These are phyloP conservation scores for Sporothrix luriei DNA, from an alignment of 2,329 filamentous ascomycete species.

Conservation along the genomic window DNA sequence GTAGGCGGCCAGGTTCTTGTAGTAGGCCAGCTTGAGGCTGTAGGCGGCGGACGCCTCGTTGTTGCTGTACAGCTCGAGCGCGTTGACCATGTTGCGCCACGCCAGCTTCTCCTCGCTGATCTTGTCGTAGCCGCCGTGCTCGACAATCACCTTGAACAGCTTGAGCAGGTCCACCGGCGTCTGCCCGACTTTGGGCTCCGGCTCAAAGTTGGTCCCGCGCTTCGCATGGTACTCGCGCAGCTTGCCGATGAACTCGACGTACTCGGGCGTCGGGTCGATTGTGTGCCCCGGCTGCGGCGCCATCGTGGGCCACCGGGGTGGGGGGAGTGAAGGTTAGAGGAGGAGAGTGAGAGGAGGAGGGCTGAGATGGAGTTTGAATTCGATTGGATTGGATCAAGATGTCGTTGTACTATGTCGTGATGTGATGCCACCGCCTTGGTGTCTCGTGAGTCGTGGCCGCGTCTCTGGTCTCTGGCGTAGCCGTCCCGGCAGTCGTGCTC, in stretches of 20 bases:
- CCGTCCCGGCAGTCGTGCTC: background rate
- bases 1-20: conserved; percentile 84
- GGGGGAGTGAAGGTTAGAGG: too few species aligned
- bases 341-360: background rate
- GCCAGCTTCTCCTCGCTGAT: conserved; percentile 81
- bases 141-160: conserved; percentile 75
- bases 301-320: conserved; percentile 38
- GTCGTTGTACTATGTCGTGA: background rate
- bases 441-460: background rate
- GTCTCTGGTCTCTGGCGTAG: background rate
- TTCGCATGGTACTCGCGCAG: conserved; percentile 74
- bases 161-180: conserved; percentile 75
- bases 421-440: background rate
- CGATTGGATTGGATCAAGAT: background rate
- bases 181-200: conserved; percentile 77
- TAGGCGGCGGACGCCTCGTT: conserved; percentile 85
- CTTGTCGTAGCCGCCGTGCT: conserved; percentile 82
- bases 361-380: background rate
- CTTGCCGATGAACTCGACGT: conserved; percentile 75
- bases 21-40: conserved; percentile 83
- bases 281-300: conserved; percentile 44
- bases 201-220: conserved; percentile 76
- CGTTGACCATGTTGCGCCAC: conserved; percentile 77
- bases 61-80: conserved; percentile 72
- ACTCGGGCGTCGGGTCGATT: conserved; percentile 68